A percentile compares a stretch with the other conserved stretches of the same genome.
phyloP scores from a whole-genome alignment of 1,139 yeast genomes.

The Arxiozyma bovina region DNA sequence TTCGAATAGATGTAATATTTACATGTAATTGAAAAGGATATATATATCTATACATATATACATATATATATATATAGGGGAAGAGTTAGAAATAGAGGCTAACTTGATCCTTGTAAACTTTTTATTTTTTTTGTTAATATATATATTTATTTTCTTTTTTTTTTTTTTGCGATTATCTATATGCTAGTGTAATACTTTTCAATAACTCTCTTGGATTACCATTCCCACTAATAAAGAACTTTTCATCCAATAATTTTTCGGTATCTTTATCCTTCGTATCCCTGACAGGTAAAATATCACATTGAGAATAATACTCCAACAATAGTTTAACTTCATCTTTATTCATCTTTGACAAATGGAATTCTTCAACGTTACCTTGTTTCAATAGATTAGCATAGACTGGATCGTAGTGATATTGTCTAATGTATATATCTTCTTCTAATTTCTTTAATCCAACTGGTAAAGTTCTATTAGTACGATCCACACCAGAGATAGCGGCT shows the following conservation, averaged over 20 bases:
- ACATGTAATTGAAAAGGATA: neutral
- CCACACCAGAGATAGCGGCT: conserved; percentile 50
- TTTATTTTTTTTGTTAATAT: no score
- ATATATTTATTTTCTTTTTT: no score
- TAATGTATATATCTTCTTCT: conserved; percentile 52
- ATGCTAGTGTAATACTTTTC: conserved; percentile 36
- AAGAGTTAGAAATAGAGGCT: no score
- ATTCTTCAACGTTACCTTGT: conserved; percentile 41
- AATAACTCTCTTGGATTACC: conserved; percentile 72
- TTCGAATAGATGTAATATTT: no score
- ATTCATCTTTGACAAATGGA: conserved; percentile 43
- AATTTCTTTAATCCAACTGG: conserved; percentile 50
- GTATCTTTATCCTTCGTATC: conserved; percentile 32
- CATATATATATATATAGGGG: no score
- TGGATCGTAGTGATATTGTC: conserved; percentile 44
- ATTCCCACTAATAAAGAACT: conserved; percentile 59
- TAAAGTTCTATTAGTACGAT: conserved; percentile 44
- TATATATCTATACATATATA: no score
- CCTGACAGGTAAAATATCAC: conserved; percentile 45
- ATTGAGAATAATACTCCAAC: conserved; percentile 45
- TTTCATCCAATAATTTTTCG: conserved; percentile 39
- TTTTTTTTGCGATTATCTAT: conserved; percentile 9
- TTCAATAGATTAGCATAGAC: conserved; percentile 42
- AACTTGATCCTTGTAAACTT: no score
- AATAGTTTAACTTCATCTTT: conserved; percentile 48